phyloP scores from a whole-genome alignment of 331 rosid species.

The Spiraea crenata region DNA sequence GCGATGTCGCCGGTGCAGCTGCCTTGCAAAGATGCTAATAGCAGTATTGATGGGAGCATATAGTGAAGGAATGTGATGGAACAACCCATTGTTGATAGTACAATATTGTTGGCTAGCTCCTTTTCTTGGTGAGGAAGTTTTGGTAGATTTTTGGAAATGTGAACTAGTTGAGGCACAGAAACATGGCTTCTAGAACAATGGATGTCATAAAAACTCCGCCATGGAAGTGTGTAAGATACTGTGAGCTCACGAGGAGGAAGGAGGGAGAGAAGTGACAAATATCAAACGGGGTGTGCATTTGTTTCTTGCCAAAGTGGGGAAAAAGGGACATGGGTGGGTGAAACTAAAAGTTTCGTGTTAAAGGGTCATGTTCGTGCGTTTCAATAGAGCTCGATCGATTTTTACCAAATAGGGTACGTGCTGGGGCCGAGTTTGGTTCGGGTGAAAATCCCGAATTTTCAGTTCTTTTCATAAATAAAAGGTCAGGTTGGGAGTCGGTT shows the following conservation, averaged over 20 bases:
- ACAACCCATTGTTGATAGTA: slow-evolving; percentile 18
- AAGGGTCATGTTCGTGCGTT: neutral
- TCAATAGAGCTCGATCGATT: too few relatives aligned
- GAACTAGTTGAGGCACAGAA: neutral
- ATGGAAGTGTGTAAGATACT: neutral
- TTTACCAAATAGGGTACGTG: too few relatives aligned
- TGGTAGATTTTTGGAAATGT: neutral
- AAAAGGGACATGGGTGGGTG: neutral
- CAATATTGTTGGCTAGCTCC: neutral
- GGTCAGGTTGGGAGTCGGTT: too few relatives aligned
- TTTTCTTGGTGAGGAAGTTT: neutral
- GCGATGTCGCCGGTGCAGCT: slow-evolving; percentile 36
- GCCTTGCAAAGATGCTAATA: slow-evolving; percentile 20
- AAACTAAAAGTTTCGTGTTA: neutral
- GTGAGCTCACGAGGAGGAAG: slow-evolving; percentile 14
- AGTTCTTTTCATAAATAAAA: too few relatives aligned
- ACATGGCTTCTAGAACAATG: neutral
- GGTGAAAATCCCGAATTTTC: too few relatives aligned
- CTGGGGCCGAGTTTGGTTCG: too few relatives aligned
- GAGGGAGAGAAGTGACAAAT: neutral
- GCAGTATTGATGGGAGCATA: slow-evolving; percentile 20
- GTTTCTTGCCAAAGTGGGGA: neutral
- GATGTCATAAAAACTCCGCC: slow-evolving; percentile 8
- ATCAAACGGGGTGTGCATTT: neutral
- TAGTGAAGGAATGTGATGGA: slow-evolving; percentile 6